A percentile compares a stretch with the other conserved stretches of the same genome.
Conservation (phyloP, 2,329 filamentous ascomycete genomes). For the Ceratocystis cubensis region DNA sequence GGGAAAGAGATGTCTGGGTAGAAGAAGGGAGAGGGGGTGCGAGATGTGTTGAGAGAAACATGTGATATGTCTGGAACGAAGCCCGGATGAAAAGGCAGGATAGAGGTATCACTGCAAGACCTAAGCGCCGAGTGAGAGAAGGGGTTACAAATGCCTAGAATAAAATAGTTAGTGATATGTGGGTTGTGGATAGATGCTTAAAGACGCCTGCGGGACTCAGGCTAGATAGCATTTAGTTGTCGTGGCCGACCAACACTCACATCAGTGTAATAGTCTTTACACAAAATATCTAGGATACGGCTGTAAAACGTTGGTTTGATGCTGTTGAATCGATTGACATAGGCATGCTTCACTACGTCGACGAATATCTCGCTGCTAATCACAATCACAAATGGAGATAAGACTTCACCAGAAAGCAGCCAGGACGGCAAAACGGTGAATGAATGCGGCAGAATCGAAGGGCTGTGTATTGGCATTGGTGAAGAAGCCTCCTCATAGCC, state of each 20-base stretch:
- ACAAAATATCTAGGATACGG: slow-evolving; percentile 81
- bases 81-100: slow-evolving; percentile 93
- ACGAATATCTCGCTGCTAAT: slow-evolving; percentile 94
- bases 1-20: slow-evolving; percentile 50
- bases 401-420: slow-evolving; percentile 64
- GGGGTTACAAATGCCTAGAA: slow-evolving; percentile 73
- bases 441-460: slow-evolving; percentile 73
- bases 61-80: slow-evolving; percentile 90
- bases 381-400: slow-evolving; percentile 87
- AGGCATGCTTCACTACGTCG: slow-evolving; percentile 93
- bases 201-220: background rate
- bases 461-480: slow-evolving; percentile 48
- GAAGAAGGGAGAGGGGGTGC: slow-evolving; percentile 58
- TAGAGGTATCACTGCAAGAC: slow-evolving; percentile 80
- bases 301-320: slow-evolving; percentile 82
- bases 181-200: background rate
- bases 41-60: slow-evolving; percentile 85
- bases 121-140: slow-evolving; percentile 77
- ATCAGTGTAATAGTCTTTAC: slow-evolving; percentile 96
- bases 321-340: slow-evolving; percentile 98
- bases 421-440: slow-evolving; percentile 82
- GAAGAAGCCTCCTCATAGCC: slow-evolving; percentile 6
- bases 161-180: slow-evolving; percentile 21
- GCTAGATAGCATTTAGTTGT: background rate
- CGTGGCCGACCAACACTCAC: slow-evolving; percentile 34